Percentiles rank a stretch among this genome's conserved stretches.
These are phyloP conservation scores for Vanrija pseudolonga DNA, from an alignment of 1,284 basidiomycete genomes.

Conservation along the genomic window DNA sequence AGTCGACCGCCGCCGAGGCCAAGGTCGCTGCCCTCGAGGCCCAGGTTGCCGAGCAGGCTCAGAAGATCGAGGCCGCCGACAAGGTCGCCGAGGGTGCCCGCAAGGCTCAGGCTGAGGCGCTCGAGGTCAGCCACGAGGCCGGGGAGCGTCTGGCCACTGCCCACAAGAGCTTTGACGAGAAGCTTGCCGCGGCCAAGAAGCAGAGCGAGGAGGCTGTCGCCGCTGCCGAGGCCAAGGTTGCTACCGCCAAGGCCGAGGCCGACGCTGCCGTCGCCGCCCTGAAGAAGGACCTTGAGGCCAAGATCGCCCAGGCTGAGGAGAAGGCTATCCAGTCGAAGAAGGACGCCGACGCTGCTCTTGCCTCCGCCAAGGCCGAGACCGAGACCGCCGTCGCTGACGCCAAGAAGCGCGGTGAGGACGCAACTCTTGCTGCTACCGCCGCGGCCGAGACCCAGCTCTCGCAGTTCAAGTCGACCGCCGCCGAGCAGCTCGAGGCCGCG, in stretches of 20 bases:
- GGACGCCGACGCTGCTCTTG: not conserved
- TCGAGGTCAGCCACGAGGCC: too few relatives aligned
- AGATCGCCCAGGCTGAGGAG: slow-evolving; percentile 7
- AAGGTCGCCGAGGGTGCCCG: slow-evolving; percentile 12
- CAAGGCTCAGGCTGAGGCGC: too few relatives aligned
- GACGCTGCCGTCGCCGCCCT: not conserved
- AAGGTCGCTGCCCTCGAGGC: not conserved
- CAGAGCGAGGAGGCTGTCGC: not conserved
- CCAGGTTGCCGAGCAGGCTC: not conserved
- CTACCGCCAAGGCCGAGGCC: slow-evolving; percentile 9
- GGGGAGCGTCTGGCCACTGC: too few relatives aligned
- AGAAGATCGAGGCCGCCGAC: not conserved
- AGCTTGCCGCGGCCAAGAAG: not conserved
- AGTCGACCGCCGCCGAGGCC: not conserved
- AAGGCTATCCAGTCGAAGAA: not conserved
- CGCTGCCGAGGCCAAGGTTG: slow-evolving; percentile 12
- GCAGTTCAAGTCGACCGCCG: slow-evolving; percentile 19
- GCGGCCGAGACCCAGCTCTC: slow-evolving; percentile 5
- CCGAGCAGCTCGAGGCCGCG: slow-evolving; percentile 23
- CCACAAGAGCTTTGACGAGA: not conserved
- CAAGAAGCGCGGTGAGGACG: not conserved
- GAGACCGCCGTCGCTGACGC: not conserved
- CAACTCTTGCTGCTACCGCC: not conserved
- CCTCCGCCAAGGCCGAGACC: not conserved
- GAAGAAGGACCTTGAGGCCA: not conserved